These are phyloP conservation scores for Gremmenia infestans DNA, from an alignment of 2,329 filamentous ascomycete species.

Conservation along the genomic window DNA sequence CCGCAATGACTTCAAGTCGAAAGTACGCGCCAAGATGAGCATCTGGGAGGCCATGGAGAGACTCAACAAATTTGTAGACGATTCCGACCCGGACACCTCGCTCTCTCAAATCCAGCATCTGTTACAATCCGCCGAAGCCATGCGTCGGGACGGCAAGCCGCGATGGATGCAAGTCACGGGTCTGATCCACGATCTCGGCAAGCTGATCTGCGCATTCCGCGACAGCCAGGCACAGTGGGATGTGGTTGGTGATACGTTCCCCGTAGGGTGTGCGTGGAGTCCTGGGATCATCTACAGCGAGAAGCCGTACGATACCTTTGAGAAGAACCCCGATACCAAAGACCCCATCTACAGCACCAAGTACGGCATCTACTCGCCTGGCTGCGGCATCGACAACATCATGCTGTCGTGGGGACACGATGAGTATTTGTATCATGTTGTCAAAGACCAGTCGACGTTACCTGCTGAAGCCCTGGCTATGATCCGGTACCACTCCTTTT, in stretches of 20 bases:
- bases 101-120: conserved; percentile 87
- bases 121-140: conserved; percentile 83
- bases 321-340: conserved; percentile 65
- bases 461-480: conserved; percentile 82
- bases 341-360: conserved; percentile 71
- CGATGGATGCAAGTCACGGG: conserved; percentile 78
- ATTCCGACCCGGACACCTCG: conserved; percentile 83
- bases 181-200: conserved; percentile 74
- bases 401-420: conserved; percentile 91
- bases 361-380: conserved; percentile 72
- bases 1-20: conserved; percentile 64
- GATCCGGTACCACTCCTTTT: conserved; percentile 90
- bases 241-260: conserved; percentile 83
- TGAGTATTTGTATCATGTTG: conserved; percentile 81
- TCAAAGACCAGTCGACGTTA: conserved; percentile 74
- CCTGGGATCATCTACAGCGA: conserved; percentile 65
- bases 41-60: conserved; percentile 92
- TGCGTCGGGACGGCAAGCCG: conserved; percentile 77
- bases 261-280: conserved; percentile 71
- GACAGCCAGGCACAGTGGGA: conserved; percentile 85
- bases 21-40: conserved; percentile 67
- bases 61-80: conserved; percentile 84
- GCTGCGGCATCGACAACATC: conserved; percentile 79
- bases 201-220: conserved; percentile 69
- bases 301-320: conserved; percentile 60